Evolutionary conservation across 2,329 filamentous ascomycete species (phyloP), one percentile per base, ranked within the genome.

Genomic region (Colletotrichum lini): DNA sequence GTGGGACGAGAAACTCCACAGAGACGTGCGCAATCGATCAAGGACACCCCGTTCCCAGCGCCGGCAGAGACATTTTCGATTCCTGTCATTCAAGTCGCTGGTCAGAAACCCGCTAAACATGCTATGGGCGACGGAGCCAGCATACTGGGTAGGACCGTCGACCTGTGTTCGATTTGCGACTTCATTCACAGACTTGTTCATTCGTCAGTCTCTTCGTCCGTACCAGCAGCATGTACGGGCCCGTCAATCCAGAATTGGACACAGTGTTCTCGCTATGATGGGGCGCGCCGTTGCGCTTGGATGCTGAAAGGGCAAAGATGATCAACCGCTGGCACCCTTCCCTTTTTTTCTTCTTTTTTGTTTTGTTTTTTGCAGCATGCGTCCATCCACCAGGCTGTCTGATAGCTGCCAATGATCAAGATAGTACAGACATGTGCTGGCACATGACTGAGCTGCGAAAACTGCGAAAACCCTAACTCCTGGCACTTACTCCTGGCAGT

Each of bases 381-480:
- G 38, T 50, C 65, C 65, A 69, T 69, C 58, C 47, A 63, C 53
- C 21, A 72, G 53, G 65, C 35, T 38, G 35, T 38, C 35, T 38
- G 35, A 8, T 9, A 35, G 30, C 35, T 38, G 35, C 35, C 35
- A 30, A 30, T 30, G 26, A 30, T 30, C 26, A 38, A 38, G 35
- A 38, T 38, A 38, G 44, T 56, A 38, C 53, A 45, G 30, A 69
- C 65, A 72, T 47, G 69, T 72, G 69, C 65, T 69, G 42, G 35
- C 35, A 38, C 8, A 38, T 47, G 30, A 26, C 30, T 21, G 30
- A 21, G 38, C 45, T 71, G 30, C 30, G 30, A 38, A 38, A 38
- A 16, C 21, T 63, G 64, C 30, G 9, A 42, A 67, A 71, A 64
- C 69, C 65, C 69, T 60, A 72, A 72, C 45, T 42, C 18, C 35